phyloP scores from a whole-genome alignment of 2,329 filamentous ascomycete species.

The Elsinoe perseae region DNA sequence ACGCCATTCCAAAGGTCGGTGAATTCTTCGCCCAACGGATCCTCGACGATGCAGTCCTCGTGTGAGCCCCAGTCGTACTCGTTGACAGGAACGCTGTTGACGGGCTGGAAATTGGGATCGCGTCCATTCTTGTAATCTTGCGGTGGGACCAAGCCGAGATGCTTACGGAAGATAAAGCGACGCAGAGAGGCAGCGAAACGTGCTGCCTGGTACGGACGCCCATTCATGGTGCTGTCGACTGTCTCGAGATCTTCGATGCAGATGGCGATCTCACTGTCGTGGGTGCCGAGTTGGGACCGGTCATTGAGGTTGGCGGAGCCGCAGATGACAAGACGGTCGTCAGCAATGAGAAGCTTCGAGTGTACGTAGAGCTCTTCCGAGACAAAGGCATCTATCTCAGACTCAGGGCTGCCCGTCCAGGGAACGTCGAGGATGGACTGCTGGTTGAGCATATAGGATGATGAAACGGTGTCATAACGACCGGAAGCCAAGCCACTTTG shows the following conservation, averaged over 20 bases:
- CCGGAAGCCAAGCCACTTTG: constrained; percentile 38
- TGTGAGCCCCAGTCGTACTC: constrained; percentile 42
- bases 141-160: constrained; percentile 71
- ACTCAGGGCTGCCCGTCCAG: constrained; percentile 48
- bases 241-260: constrained; percentile 71
- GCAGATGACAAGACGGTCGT: constrained; percentile 74
- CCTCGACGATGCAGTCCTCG: constrained; percentile 54
- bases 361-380: constrained; percentile 58
- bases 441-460: constrained; percentile 76
- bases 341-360: constrained; percentile 69
- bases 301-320: constrained; percentile 67
- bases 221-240: constrained; percentile 66
- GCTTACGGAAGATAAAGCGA: constrained; percentile 81
- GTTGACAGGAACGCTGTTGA: constrained; percentile 47
- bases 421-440: constrained; percentile 59
- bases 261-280: constrained; percentile 86
- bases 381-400: constrained; percentile 56
- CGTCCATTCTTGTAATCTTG: constrained; percentile 56
- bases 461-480: constrained; percentile 67
- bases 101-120: constrained; percentile 50
- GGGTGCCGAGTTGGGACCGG: constrained; percentile 69
- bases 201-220: constrained; percentile 61
- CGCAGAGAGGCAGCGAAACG: constrained; percentile 73
- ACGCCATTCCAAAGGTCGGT: constrained; percentile 63
- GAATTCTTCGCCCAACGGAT: constrained; percentile 65